Conservation (phyloP, 441 rosid species). For the Sinapis alba region DNA sequence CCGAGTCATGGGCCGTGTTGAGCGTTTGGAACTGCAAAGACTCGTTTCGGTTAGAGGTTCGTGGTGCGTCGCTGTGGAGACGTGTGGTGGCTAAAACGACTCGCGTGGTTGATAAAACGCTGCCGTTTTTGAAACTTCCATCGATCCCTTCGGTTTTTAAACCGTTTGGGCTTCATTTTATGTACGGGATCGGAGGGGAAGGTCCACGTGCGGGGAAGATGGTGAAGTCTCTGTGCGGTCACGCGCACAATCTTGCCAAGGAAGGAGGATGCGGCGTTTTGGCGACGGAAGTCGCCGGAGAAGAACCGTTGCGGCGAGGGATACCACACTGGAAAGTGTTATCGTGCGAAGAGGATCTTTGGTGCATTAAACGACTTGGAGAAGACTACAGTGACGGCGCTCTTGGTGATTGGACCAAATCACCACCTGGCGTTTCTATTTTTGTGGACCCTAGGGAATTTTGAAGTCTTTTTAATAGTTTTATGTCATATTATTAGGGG, state of each 20-base stretch:
- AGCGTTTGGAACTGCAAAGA: slow-evolving; percentile 93
- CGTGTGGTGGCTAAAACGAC: slow-evolving; percentile 68
- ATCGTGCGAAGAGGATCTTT: slow-evolving; percentile 84
- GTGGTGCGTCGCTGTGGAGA: slow-evolving; percentile 66
- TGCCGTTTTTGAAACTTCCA: slow-evolving; percentile 85
- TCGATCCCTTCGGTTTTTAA: slow-evolving; percentile 83
- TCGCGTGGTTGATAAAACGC: slow-evolving; percentile 59
- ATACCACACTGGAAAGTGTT: slow-evolving; percentile 89
- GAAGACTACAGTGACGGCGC: slow-evolving; percentile 84
- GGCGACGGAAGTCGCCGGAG: slow-evolving; percentile 76
- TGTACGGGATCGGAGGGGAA: slow-evolving; percentile 92
- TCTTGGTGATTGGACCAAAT: slow-evolving; percentile 93
- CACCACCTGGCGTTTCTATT: slow-evolving; percentile 78
- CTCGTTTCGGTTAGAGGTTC: slow-evolving; percentile 68
- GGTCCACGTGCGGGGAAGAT: slow-evolving; percentile 70
- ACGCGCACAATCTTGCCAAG: slow-evolving; percentile 85
- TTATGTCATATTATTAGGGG: background rate
- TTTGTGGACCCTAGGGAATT: slow-evolving; percentile 98
- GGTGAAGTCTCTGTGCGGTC: slow-evolving; percentile 59
- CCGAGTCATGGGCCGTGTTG: slow-evolving; percentile 88
- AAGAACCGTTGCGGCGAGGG: slow-evolving; percentile 72
- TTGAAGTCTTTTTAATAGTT: slow-evolving; percentile 27
- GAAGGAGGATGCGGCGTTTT: slow-evolving; percentile 68
- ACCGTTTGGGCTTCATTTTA: slow-evolving; percentile 79
- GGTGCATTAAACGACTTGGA: slow-evolving; percentile 93